Percentiles rank a stretch among this genome's conserved stretches.
Evolutionary conservation across 495 filamentous ascomycete species (phyloP).

Genomic region (Mycothermus thermophilus): DNA sequence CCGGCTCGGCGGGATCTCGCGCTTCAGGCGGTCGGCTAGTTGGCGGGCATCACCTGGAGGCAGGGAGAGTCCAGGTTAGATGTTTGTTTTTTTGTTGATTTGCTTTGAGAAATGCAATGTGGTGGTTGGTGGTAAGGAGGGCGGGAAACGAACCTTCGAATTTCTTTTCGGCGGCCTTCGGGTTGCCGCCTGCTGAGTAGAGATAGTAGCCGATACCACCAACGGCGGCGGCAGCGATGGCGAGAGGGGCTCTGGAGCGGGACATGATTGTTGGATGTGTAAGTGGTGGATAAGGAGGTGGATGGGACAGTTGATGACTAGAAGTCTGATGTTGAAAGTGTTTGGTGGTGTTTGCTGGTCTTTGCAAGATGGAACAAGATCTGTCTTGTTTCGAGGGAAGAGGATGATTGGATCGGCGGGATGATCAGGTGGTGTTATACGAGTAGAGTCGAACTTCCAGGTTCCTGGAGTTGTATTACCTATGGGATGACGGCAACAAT

Average conservation of each 20-base stretch:
- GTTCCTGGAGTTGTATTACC: background rate
- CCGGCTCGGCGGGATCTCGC: constrained; percentile 35
- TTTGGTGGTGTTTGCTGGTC: no score
- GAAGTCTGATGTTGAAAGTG: background rate
- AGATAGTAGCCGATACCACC: constrained; percentile 79
- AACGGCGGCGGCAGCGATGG: constrained; percentile 48
- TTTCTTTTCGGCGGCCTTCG: constrained; percentile 68
- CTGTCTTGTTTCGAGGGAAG: background rate
- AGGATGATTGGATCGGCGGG: no score
- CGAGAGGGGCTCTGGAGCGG: constrained; percentile 40
- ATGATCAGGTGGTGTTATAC: no score
- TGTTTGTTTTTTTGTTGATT: constrained; percentile 20
- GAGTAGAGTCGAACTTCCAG: no score
- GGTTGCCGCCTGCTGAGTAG: constrained; percentile 71
- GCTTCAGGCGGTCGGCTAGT: constrained; percentile 51
- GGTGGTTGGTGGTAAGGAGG: background rate
- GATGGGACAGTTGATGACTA: constrained; percentile 5
- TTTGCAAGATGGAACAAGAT: background rate
- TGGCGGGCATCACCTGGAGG: constrained; percentile 46
- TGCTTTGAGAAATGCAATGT: constrained; percentile 2
- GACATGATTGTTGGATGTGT: constrained; percentile 31
- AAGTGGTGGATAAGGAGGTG: no score
- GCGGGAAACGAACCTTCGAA: constrained; percentile 50
- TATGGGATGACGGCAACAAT: no score
- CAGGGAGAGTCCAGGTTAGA: no score